Base-by-base conservation (phyloP, 164 flowering plant species). In the Berberis vulgaris region DNA sequence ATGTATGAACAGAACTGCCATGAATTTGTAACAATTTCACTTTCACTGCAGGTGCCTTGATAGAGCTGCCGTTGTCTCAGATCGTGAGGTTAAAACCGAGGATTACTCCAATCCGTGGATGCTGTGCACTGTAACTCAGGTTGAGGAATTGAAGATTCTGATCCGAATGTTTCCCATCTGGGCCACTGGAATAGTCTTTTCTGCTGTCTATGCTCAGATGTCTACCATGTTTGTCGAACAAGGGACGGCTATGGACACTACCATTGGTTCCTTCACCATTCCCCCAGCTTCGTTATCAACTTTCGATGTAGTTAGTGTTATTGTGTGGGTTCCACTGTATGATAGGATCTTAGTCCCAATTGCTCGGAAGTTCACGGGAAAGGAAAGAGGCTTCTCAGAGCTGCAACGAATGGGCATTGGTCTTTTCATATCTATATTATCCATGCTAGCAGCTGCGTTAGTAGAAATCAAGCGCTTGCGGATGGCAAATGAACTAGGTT, bases 121-220 rank as follows among this genome's bases (percentile, higher is more conserved):
- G 71, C 76, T 88, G 8, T 88, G 93, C 83, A 86, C 97, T 12
- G 84, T 91, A 41, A 91, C 96, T 0, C 97, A 91, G 68, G 91
- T 88, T 7, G 96, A 91, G 71, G 97, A 88, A 70, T 61, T 91
- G 63, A 91, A 91, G 69, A 88, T 88, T 62, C 71, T 91, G 72
- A 76, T 88, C 58, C 88, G 91, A 44, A 88, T 91, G 97, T 84
- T 91, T 65, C 97, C 97, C 42, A 83, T 91, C 52, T 91, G 97
- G 94, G 93, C 94, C 43, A 83, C 91, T 9, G 87, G 87, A 12
- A 91, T 91, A 60, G 82, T 85, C 53, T 91, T 91, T 65, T 76
- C 93, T 56, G 85, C 94, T 54, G 97, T 88, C 42, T 85, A 91
- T 69, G 88, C 96, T 53, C 93, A 91, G 72, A 85, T 88, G 91